Percentiles rank a stretch among this genome's conserved stretches.
These are phyloP conservation scores for Penicillium paxilli DNA, from an alignment of 495 filamentous ascomycete genomes.

Conservation along the genomic window DNA sequence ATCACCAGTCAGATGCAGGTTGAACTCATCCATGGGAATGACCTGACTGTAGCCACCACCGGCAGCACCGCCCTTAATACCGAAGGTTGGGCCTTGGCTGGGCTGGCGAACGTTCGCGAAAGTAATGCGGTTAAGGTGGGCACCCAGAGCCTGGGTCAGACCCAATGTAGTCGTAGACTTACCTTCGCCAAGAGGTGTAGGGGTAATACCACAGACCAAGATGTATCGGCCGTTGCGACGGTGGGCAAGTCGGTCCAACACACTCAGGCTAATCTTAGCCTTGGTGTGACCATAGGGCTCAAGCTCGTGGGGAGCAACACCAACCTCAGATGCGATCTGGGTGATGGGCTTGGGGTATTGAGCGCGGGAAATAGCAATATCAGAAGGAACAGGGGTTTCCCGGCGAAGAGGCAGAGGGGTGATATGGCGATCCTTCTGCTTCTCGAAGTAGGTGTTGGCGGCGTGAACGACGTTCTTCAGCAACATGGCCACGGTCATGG, in stretches of 20 bases:
- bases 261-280: slow-evolving; percentile 82
- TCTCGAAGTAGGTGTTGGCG: slow-evolving; percentile 76
- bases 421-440: slow-evolving; percentile 73
- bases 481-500: slow-evolving; percentile 97
- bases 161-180: slow-evolving; percentile 99
- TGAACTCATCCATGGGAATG: slow-evolving; percentile 99
- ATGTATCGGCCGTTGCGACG: slow-evolving; percentile 88
- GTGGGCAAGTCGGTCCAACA: slow-evolving; percentile 81
- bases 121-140: slow-evolving; percentile 78
- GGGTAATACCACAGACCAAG: slow-evolving; percentile 91
- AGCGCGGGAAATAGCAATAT: slow-evolving; percentile 87
- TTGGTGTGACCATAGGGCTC: slow-evolving; percentile 95
- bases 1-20: slow-evolving; percentile 94
- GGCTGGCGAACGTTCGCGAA: slow-evolving; percentile 98
- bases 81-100: slow-evolving; percentile 95
- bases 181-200: slow-evolving; percentile 95
- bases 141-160: slow-evolving; percentile 89
- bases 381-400: slow-evolving; percentile 77
- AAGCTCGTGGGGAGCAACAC: slow-evolving; percentile 80
- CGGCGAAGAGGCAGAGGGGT: slow-evolving; percentile 78
- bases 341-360: slow-evolving; percentile 90
- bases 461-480: slow-evolving; percentile 90
- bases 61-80: slow-evolving; percentile 97
- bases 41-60: slow-evolving; percentile 98
- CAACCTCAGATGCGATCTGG: slow-evolving; percentile 79